phyloP scores from a whole-genome alignment of 2,329 filamentous ascomycete genomes.

The Bertia moriformis region DNA sequence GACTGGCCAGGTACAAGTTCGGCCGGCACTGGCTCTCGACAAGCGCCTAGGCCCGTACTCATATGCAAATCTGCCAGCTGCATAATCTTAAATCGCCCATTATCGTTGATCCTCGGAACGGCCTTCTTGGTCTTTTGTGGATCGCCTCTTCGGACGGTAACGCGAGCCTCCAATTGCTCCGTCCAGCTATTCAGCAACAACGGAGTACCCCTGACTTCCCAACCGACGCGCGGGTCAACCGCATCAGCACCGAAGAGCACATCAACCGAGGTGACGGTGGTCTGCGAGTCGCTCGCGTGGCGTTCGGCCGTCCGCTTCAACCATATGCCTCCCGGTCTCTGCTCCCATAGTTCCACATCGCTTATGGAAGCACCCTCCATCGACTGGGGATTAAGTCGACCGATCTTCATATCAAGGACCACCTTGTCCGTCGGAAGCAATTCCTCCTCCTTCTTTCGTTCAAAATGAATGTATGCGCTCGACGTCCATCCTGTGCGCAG shows the following conservation, averaged over 20 bases:
- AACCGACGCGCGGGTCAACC: slow-evolving; percentile 47
- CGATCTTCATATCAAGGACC: slow-evolving; percentile 50
- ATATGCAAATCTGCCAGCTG: slow-evolving; percentile 36
- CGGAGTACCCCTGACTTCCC: slow-evolving; percentile 33
- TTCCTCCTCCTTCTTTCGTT: slow-evolving; percentile 58
- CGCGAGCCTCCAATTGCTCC: slow-evolving; percentile 9
- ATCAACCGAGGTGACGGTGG: slow-evolving; percentile 52
- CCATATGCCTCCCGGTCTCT: slow-evolving; percentile 54
- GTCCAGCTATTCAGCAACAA: slow-evolving; percentile 1
- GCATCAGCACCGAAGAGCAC: slow-evolving; percentile 30
- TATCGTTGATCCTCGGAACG: slow-evolving; percentile 44
- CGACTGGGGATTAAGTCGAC: slow-evolving; percentile 36
- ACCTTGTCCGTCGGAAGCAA: slow-evolving; percentile 44
- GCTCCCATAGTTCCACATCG: slow-evolving; percentile 48
- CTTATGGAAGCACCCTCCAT: slow-evolving; percentile 30
- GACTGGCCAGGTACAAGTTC: slow-evolving; percentile 13
- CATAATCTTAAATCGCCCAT: slow-evolving; percentile 61
- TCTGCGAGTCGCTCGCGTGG: slow-evolving; percentile 27
- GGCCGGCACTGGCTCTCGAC: slow-evolving; percentile 16
- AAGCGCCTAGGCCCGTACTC: slow-evolving; percentile 13
- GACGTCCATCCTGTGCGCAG: slow-evolving; percentile 48
- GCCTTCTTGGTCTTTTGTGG: slow-evolving; percentile 36
- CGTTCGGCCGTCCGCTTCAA: slow-evolving; percentile 31
- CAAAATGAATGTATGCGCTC: slow-evolving; percentile 53
- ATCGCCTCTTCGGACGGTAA: slow-evolving; percentile 43